Conservation (phyloP, 257 asterid genomes). For the Echium plantagineum region DNA sequence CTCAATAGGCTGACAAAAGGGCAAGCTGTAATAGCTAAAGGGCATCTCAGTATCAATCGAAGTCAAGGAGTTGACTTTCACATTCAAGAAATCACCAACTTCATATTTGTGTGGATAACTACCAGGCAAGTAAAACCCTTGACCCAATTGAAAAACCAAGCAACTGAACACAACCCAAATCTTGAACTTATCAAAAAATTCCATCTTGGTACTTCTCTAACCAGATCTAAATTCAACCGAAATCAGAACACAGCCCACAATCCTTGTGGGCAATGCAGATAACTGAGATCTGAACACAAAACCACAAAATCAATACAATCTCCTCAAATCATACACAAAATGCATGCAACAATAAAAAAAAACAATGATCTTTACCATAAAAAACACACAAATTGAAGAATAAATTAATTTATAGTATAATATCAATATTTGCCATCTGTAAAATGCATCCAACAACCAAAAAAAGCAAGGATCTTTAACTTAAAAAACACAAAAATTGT, state of each 20-base stretch:
- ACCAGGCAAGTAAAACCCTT: constrained; percentile 85
- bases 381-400: not conserved
- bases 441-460: no score
- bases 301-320: not conserved
- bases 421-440: no score
- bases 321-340: no score
- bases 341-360: no score
- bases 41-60: constrained; percentile 87
- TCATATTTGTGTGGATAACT: constrained; percentile 78
- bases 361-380: not conserved
- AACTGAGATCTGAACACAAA: constrained; percentile 5
- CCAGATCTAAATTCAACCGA: constrained; percentile 43
- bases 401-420: no score
- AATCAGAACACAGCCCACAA: constrained; percentile 25
- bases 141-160: constrained; percentile 29
- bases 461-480: no score
- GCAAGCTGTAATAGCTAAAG: constrained; percentile 69
- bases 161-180: constrained; percentile 46
- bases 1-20: constrained; percentile 59
- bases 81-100: constrained; percentile 55
- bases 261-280: constrained; percentile 12
- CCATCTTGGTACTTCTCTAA: constrained; percentile 33
- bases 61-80: constrained; percentile 82
- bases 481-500: no score
- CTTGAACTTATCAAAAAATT: constrained; percentile 32